Base-by-base conservation (phyloP, 305 asterid species). In the Plantago lanceolata region DNA sequence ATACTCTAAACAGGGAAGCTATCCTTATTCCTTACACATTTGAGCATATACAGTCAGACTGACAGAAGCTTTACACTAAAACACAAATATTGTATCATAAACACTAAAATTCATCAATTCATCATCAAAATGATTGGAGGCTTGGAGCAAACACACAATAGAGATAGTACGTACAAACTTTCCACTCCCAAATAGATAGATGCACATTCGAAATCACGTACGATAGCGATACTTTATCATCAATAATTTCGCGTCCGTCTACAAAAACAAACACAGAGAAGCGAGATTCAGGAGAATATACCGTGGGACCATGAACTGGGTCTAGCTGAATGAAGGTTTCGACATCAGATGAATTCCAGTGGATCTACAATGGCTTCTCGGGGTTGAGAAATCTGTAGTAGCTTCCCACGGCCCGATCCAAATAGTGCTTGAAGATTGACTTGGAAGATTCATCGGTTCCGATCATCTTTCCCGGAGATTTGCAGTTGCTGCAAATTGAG, bases 311-410 rank as follows among this genome's bases (percentile, higher is more conserved):
- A 48, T 89, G 73, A 64, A 85, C 55, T 59, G 94, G 86, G 63
- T 89, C 98, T n/a, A 90, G 78, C 61, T 87, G 79, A 53, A 89
- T 74, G 83, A 92, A 92, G 54, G 83, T 81, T 26, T 82, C 87
- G 9, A 93, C 94, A 48, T 73, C 96, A n/a, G 96, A 75, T 59
- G 81, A 72, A n/a, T 86, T 79, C 98, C 98, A 88, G 21, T 82
- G 82, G 53, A 11, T 21, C 4, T 91, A 90, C 61, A 89, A 79
- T 33, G 95, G 95, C 68, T 76, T 73, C 17, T 78, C 94, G 12
- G 94, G 85, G 61, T 87, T 56, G 48, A 85, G 68, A 55, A 87
- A 81, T 78, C 80, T 84, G 14, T 88, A 63, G 61, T 88, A 91
- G 66, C 81, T 88, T 2, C 82, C 82, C 61, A 83, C 47, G 57